phyloP scores from a whole-genome alignment of 2,329 filamentous ascomycete species.

The Lachnellula occidentalis region DNA sequence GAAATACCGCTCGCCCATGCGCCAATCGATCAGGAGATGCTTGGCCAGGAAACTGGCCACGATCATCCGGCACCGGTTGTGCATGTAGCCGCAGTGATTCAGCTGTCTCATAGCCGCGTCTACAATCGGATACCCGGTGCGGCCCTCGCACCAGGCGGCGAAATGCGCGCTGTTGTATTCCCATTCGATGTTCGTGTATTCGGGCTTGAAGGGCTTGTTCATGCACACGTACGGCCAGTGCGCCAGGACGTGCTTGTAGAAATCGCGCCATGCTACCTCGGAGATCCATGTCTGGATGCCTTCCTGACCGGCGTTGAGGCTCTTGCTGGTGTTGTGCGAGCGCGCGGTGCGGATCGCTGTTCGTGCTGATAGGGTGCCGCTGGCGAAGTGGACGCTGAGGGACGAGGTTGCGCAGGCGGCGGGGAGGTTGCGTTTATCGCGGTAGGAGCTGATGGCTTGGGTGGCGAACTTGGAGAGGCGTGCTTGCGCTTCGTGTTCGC shows the following conservation, averaged over 20 bases:
- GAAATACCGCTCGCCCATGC: conserved; percentile 74
- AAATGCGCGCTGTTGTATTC: conserved; percentile 68
- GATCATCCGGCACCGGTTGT: conserved; percentile 81
- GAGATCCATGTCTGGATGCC: conserved; percentile 72
- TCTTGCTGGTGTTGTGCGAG: conserved; percentile 55
- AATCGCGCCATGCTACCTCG: conserved; percentile 82
- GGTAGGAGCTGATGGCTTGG: conserved; percentile 57
- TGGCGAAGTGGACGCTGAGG: conserved; percentile 67
- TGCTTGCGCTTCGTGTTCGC: conserved; percentile 64
- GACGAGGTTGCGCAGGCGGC: conserved; percentile 57
- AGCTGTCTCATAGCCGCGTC: conserved; percentile 84
- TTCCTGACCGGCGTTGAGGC: conserved; percentile 59
- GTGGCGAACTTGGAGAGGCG: conserved; percentile 64
- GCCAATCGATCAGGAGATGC: conserved; percentile 77
- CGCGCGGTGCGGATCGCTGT: conserved; percentile 61
- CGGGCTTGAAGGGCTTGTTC: conserved; percentile 75
- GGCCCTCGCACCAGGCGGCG: conserved; percentile 65
- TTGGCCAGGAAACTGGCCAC: conserved; percentile 76
- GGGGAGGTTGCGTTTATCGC: conserved; percentile 61
- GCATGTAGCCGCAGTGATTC: conserved; percentile 66
- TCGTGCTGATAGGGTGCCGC: conserved; percentile 61
- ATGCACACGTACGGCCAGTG: conserved; percentile 82
- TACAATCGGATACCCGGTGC: conserved; percentile 76
- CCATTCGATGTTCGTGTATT: conserved; percentile 79
- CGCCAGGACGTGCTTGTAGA: conserved; percentile 80